Percentiles rank a stretch among this genome's conserved stretches.
Conservation (phyloP, 164 flowering plant species). For the Vitis cinerea region DNA sequence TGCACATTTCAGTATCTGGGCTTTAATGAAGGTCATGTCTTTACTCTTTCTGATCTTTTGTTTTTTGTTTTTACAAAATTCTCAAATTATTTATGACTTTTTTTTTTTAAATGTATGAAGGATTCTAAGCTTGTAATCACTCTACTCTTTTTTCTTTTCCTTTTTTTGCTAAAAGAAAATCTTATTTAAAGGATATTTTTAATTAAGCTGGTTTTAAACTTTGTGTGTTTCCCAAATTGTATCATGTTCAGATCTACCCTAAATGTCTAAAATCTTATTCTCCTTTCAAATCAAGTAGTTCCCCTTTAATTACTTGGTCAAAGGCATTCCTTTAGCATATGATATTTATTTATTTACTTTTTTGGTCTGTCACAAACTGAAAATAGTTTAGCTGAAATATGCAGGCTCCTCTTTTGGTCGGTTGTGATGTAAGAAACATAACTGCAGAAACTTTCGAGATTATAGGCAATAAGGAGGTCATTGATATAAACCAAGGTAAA, state of each 20-base stretch:
- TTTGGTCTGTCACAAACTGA: background rate
- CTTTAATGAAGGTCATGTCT: slow-evolving; percentile 82
- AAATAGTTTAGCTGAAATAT: slow-evolving; percentile 4
- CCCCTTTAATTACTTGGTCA: too few relatives aligned
- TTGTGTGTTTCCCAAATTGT: too few relatives aligned
- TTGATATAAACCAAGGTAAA: slow-evolving; percentile 91
- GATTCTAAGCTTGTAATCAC: too few relatives aligned
- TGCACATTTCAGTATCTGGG: slow-evolving; percentile 97
- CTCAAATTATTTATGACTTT: background rate
- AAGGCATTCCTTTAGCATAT: background rate
- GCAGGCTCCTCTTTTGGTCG: slow-evolving; percentile 94
- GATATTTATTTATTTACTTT: background rate
- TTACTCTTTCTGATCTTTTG: background rate
- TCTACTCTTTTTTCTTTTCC: slow-evolving; percentile 1
- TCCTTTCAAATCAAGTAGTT: too few relatives aligned
- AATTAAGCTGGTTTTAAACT: background rate
- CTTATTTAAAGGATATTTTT: background rate
- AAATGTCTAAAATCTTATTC: too few relatives aligned
- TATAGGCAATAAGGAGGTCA: slow-evolving; percentile 81
- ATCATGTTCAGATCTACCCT: too few relatives aligned
- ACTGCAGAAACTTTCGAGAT: slow-evolving; percentile 72
- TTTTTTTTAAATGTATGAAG: background rate
- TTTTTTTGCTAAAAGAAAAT: background rate
- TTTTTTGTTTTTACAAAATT: background rate
- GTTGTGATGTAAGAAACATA: slow-evolving; percentile 95